Conservation (phyloP, 1,139 yeast genomes). For the Hyphopichia burtonii region DNA sequence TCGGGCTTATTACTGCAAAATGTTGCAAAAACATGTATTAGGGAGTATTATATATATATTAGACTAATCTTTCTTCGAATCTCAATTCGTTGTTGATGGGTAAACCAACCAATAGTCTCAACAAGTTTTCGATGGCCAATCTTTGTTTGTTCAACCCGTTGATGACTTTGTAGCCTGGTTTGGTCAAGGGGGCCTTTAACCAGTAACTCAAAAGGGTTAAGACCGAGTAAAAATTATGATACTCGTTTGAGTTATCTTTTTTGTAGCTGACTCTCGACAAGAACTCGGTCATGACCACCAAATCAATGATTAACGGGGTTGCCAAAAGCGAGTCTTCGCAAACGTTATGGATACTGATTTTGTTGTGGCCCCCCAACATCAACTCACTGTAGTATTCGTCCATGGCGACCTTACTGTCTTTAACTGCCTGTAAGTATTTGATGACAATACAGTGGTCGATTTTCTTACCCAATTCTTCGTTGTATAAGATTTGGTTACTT, state of each 20-base stretch:
- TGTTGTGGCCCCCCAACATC: constrained; percentile 97
- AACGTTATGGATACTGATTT: constrained; percentile 89
- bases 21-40: no score
- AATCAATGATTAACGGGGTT: constrained; percentile 89
- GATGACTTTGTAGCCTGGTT: constrained; percentile 87
- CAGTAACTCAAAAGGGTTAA: constrained; percentile 88
- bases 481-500: constrained; percentile 82
- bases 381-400: constrained; percentile 96
- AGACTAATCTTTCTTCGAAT: constrained; percentile 78
- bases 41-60: not conserved
- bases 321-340: constrained; percentile 96
- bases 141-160: constrained; percentile 96
- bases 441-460: constrained; percentile 96
- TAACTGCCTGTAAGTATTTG: constrained; percentile 91
- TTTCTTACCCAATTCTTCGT: constrained; percentile 71
- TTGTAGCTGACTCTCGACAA: constrained; percentile 81
- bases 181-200: constrained; percentile 94
- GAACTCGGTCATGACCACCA: constrained; percentile 88
- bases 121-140: constrained; percentile 84
- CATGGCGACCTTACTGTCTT: constrained; percentile 97
- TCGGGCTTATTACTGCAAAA: no score
- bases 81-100: constrained; percentile 89
- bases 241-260: constrained; percentile 46
- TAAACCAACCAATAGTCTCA: constrained; percentile 86
- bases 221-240: constrained; percentile 77